Evolutionary conservation across 2,329 filamentous ascomycete genomes (phyloP), one percentile per base, ranked within the genome.

Genomic region (Penicillium sclerotiorum): DNA sequence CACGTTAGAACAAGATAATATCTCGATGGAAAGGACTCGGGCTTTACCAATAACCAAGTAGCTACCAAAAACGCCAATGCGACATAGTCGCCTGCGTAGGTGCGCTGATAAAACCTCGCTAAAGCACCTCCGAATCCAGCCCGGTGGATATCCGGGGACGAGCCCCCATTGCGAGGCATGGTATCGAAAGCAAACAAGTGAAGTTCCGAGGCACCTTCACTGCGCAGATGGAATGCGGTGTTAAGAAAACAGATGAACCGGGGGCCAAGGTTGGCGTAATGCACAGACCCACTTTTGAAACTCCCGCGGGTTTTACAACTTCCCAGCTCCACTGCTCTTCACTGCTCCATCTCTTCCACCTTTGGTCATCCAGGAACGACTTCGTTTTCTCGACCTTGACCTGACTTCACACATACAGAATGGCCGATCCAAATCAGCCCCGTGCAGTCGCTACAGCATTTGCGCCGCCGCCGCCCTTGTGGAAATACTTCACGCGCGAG

Each of bases 391-490:
- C 20, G 1, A 13, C 11, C 33, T n/a, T 20, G 2, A 17, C 36
- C 33, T 11, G 15, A 32, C 7, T 21, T 28, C 12, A 8, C 15
- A 23, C 30, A 17, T 21, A n/a, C 21, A 47, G 11, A 39, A 90
- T 89, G 86, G 83, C 82, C 50, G 84, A 84, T 45, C 76, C 78
- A 51, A 74, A 74, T 46, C 73, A 77, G 38, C 70, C 72, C 56
- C 62, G 64, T 61, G 59, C 72, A 46, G 61, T 75, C 23, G 79
- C 84, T 21, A 84, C 87, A 20, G 84, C 86, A 33, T 96, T 91
- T 68, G 93, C 94, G 20, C 84, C 88, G 45, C 94, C 94, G 21
- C 94, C 94, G 21, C 86, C 87, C 1, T 95, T 96, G 74, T 97
- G 89, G 85, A 86, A 87, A 59, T 81, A 89, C 68, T 97, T 97